Evolutionary conservation across 2,329 filamentous ascomycete genomes (phyloP).

Genomic region (Epicoccum sorghinum): DNA sequence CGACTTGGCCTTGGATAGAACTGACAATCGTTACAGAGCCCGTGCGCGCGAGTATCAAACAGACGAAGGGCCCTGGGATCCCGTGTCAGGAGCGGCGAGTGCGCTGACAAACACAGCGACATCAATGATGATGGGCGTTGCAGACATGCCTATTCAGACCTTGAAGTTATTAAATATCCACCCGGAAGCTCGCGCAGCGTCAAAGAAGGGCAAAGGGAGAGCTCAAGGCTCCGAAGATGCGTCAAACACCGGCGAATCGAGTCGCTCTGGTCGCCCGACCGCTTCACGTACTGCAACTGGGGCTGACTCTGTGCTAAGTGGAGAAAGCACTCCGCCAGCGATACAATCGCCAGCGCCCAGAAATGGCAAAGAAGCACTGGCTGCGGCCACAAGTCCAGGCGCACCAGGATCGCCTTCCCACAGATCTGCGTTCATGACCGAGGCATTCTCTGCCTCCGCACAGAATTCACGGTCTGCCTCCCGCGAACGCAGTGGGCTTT

Average conservation of each 20-base stretch:
- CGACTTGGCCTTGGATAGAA: neutral
- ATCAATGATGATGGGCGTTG: constrained; percentile 80
- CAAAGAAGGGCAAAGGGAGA: constrained; percentile 37
- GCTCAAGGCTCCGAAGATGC: constrained; percentile 15
- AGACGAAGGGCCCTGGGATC: constrained; percentile 50
- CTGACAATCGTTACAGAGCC: constrained; percentile 32
- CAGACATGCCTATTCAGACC: constrained; percentile 69
- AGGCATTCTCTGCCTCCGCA: constrained; percentile 40
- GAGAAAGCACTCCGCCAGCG: constrained; percentile 26
- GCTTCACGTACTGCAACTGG: constrained; percentile 23
- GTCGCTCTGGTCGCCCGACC: constrained; percentile 18
- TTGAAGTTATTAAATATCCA: constrained; percentile 56
- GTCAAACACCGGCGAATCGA: constrained; percentile 23
- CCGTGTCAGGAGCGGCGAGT: constrained; percentile 63
- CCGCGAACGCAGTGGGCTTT: constrained; percentile 22
- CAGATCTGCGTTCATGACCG: constrained; percentile 39
- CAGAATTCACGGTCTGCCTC: constrained; percentile 38
- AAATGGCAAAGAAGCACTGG: constrained; percentile 15
- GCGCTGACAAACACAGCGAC: constrained; percentile 84
- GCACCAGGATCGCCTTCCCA: constrained; percentile 31
- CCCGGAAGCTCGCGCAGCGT: constrained; percentile 36
- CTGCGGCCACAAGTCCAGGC: constrained; percentile 15
- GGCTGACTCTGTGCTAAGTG: constrained; percentile 24
- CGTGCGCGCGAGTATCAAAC: constrained; percentile 48
- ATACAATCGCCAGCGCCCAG: constrained; percentile 13